Evolutionary conservation across 2,329 filamentous ascomycete genomes (phyloP), one percentile per base, ranked within the genome.

Genomic region (Fusarium solani-melongenae): DNA sequence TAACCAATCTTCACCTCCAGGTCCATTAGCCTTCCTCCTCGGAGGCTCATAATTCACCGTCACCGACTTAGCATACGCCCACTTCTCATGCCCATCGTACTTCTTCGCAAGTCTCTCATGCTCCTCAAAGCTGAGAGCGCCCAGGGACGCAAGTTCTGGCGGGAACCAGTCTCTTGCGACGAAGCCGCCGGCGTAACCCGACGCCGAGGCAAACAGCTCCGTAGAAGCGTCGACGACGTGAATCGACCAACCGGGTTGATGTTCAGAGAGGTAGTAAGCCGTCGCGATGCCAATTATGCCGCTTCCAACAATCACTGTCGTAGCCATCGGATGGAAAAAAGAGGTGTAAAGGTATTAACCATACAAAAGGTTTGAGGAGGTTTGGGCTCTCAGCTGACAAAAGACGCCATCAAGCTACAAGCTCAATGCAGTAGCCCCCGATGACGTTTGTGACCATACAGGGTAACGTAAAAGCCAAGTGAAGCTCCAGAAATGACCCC

Each of bases 131-230:
- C 91, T 93, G 14, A 95, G 84, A 1, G 86, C 86, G 9, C 90
- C 93, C 1, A 95, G 85, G 0, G 86, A 83, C 0, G 88, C 85
- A 7, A 90, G 83, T 1, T 86, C 84, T 0, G 89, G 84, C 0
- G 86, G 85, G 76, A 93, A 94, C 92, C 93, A 95, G 80, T 95
- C 92, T 36, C 85, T 86, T 0, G 93, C 93, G 10, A 95, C 79
- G 77, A 95, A 96, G 0, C 93, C 93, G 20, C 88, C 94, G 0
- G 93, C 92, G 73, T 89, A 91, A 1, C 93, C 93, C 3, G 92
- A 95, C 0, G 93, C 93, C 33, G 91, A 93, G 12, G 89, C 87
- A 81, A 95, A 94, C 34, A 95, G 86, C 70, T 89, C 80, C 1
- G 83, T 79, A 0, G 84, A 83, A 0, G 83, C 77, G 61, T 88